Conservation (phyloP, 257 asterid genomes). For the Nicotiana otophora region DNA sequence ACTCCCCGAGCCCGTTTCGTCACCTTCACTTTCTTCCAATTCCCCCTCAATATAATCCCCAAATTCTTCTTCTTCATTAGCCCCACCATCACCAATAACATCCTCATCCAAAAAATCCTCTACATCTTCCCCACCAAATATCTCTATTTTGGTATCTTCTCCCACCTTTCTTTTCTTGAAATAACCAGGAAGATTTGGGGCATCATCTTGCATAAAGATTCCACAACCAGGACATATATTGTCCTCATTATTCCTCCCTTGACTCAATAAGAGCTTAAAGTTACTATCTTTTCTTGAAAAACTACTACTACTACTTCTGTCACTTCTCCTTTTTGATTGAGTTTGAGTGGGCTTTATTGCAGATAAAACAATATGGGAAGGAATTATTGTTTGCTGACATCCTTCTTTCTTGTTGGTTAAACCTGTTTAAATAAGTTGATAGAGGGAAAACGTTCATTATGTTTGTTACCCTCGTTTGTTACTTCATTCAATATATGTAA, state of each 20-base stretch:
- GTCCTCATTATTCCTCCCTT: conserved; percentile 85
- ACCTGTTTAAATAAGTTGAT: conserved; percentile 27
- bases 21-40: conserved; percentile 17
- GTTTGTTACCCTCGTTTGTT: neutral
- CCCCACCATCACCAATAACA: conserved; percentile 39
- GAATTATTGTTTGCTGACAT: conserved; percentile 14
- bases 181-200: conserved; percentile 80
- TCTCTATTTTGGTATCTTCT: neutral
- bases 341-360: conserved; percentile 42
- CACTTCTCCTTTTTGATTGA: conserved; percentile 31
- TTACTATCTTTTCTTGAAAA: conserved; percentile 33
- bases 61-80: conserved; percentile 29
- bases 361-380: conserved; percentile 14
- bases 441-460: neutral
- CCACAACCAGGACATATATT: conserved; percentile 91
- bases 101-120: conserved; percentile 26
- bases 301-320: conserved; percentile 20
- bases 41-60: conserved; percentile 18
- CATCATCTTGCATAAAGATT: conserved; percentile 79
- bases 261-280: conserved; percentile 56
- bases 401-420: conserved; percentile 13
- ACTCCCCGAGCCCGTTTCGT: conserved; percentile 33
- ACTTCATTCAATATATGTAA: neutral
- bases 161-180: conserved; percentile 45
- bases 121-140: neutral